Evolutionary conservation across 2,329 filamentous ascomycete genomes (phyloP).

Genomic region (Lachnellula suecica): DNA sequence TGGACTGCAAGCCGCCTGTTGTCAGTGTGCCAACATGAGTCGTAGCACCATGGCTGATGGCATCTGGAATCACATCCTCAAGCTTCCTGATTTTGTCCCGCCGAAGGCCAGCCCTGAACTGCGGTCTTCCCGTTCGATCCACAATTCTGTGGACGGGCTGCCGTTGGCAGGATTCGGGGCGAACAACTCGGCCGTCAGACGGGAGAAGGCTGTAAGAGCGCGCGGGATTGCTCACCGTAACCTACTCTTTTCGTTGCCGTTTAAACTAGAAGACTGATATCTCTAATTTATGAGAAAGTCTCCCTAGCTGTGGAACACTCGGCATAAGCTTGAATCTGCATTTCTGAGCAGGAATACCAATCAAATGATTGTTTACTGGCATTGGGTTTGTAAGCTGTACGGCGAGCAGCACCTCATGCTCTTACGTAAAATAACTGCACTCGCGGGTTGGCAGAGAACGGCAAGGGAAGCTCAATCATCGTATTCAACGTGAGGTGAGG

Average conservation of each 20-base stretch:
- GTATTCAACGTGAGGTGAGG: neutral
- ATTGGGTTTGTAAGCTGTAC: too few species aligned
- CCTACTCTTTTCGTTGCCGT: too few species aligned
- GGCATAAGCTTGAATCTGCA: too few species aligned
- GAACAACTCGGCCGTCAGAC: slow-evolving; percentile 1
- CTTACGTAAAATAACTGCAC: slow-evolving; percentile 1
- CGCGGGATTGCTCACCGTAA: too few species aligned
- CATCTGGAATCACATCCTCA: slow-evolving; percentile 1
- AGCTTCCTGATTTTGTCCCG: slow-evolving; percentile 5
- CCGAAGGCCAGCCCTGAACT: slow-evolving; percentile 4
- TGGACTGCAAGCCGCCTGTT: slow-evolving; percentile 3
- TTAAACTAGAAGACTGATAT: too few species aligned
- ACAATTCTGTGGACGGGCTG: neutral
- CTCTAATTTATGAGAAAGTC: too few species aligned
- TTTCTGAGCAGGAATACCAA: too few species aligned
- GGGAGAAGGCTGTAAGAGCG: neutral
- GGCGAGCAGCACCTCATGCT: too few species aligned
- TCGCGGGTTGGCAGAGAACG: slow-evolving; percentile 2
- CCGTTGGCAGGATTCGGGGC: neutral
- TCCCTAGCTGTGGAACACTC: too few species aligned
- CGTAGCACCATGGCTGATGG: neutral
- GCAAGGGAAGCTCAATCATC: slow-evolving; percentile 1
- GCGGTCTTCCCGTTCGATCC: slow-evolving; percentile 4
- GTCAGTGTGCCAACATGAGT: slow-evolving; percentile 3
- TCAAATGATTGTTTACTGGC: too few species aligned